phyloP scores from a whole-genome alignment of 1,139 yeast species.

The Suhomyces wounanorum region DNA sequence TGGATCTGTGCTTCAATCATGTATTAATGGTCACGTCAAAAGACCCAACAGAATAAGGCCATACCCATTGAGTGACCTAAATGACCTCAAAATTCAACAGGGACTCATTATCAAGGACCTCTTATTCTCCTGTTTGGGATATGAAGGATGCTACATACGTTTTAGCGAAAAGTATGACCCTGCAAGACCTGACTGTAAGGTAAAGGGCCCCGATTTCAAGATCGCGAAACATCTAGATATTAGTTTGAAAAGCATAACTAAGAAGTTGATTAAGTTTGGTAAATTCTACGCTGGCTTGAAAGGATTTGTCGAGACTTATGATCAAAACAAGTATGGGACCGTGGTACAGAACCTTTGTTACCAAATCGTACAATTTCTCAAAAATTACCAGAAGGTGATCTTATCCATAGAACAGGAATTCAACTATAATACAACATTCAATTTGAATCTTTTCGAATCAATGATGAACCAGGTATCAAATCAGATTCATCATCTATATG shows the following conservation, averaged over 20 bases:
- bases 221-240: constrained; percentile 74
- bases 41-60: constrained; percentile 32
- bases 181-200: constrained; percentile 29
- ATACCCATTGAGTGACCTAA: constrained; percentile 44
- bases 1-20: constrained; percentile 24
- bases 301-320: constrained; percentile 59
- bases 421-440: constrained; percentile 40
- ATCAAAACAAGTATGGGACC: constrained; percentile 60
- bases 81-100: constrained; percentile 61
- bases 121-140: constrained; percentile 66
- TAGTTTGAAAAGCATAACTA: constrained; percentile 71
- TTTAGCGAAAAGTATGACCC: constrained; percentile 65
- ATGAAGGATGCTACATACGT: constrained; percentile 77
- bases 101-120: constrained; percentile 72
- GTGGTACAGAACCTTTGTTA: constrained; percentile 74
- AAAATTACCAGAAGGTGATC: constrained; percentile 50
- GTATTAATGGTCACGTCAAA: constrained; percentile 17
- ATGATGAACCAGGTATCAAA: constrained; percentile 31
- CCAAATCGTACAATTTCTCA: constrained; percentile 53
- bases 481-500: constrained; percentile 56
- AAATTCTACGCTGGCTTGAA: constrained; percentile 58
- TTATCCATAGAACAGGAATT: constrained; percentile 58
- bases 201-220: constrained; percentile 74
- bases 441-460: constrained; percentile 37
- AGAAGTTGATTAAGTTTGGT: constrained; percentile 62